Conservation (phyloP, 345 rosid species). For the Euphorbia peplus region DNA sequence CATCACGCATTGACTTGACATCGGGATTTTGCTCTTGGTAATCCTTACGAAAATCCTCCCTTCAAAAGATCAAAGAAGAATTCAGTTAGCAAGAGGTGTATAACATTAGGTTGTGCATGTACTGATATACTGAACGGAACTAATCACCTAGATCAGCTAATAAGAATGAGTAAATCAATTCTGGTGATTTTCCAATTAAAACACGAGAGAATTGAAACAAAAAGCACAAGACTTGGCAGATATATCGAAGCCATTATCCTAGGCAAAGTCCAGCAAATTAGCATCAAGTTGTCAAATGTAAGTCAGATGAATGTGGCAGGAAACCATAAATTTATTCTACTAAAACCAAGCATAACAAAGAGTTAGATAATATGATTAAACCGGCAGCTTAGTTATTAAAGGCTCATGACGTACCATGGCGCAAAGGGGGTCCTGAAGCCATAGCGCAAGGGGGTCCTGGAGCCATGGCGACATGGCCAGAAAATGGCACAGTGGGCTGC, state of each 20-base stretch:
- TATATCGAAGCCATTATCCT: background rate
- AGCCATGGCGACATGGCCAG: no score
- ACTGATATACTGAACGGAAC: background rate
- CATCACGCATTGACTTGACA: constrained; percentile 90
- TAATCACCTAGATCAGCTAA: background rate
- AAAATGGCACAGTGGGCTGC: no score
- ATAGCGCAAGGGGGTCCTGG: no score
- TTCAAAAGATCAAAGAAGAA: constrained; percentile 25
- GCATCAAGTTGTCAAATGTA: background rate
- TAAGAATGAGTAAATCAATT: constrained; percentile 1
- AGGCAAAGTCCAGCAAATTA: background rate
- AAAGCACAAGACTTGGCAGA: background rate
- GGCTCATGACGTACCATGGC: no score
- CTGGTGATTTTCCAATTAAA: background rate
- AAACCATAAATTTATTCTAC: background rate
- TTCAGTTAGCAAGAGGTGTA: background rate
- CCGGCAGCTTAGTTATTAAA: no score
- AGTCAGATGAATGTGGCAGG: background rate
- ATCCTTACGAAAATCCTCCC: constrained; percentile 90
- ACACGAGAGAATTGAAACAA: background rate
- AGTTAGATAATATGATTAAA: no score
- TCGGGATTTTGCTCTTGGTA: constrained; percentile 81
- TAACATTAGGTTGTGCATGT: background rate
- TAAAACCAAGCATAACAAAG: background rate
- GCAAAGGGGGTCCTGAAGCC: no score